Percentiles rank a stretch among this genome's conserved stretches.
These are phyloP conservation scores for Emericellopsis atlantica DNA, from an alignment of 2,329 filamentous ascomycete species.

Conservation along the genomic window DNA sequence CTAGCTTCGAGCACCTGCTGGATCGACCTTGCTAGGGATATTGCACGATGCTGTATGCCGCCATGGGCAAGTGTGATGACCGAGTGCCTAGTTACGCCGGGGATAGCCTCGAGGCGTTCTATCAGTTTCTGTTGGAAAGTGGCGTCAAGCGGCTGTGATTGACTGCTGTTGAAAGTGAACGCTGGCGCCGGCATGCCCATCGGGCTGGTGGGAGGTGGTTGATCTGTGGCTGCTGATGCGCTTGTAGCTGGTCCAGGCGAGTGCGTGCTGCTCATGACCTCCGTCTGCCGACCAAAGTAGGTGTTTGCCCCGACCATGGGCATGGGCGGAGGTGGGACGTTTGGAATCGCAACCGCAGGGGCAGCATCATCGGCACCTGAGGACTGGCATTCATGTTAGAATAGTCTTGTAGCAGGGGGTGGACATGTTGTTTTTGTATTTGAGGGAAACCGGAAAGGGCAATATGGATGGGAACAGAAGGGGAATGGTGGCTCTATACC, in stretches of 20 bases:
- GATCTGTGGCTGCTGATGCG: constrained; percentile 3
- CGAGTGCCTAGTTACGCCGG: no score
- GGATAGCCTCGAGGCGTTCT: background rate
- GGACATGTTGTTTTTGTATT: no score
- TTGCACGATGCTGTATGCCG: background rate
- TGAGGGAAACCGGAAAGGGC: no score
- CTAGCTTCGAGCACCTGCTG: constrained; percentile 10
- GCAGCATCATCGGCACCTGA: no score
- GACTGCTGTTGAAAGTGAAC: background rate
- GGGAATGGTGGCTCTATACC: no score
- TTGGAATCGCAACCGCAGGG: no score
- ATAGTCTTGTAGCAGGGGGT: no score
- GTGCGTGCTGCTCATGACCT: no score
- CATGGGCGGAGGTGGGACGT: constrained; percentile 8
- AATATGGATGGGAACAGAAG: background rate
- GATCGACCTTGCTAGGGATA: constrained; percentile 9
- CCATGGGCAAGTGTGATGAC: no score
- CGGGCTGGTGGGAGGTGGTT: background rate
- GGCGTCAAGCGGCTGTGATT: no score
- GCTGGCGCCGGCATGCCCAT: background rate
- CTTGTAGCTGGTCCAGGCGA: no score
- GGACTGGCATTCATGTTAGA: no score
- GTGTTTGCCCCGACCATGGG: constrained; percentile 23
- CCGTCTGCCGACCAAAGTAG: constrained; percentile 15
- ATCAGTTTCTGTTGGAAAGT: background rate